phyloP scores from a whole-genome alignment of 2,329 filamentous ascomycete genomes.

The Pestalotiopsis sp. region DNA sequence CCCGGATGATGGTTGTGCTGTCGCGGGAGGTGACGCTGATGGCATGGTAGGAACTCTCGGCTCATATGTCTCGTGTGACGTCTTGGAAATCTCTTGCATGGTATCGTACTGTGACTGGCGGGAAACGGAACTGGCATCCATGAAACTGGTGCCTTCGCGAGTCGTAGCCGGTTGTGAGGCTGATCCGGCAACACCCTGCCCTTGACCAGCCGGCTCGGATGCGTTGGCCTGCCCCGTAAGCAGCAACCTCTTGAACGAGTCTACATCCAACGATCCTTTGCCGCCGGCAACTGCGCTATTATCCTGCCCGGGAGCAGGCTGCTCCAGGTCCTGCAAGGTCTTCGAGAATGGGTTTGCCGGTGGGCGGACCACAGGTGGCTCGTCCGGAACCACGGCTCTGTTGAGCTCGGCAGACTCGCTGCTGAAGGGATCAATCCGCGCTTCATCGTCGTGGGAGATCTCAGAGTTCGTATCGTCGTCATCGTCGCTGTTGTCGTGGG shows the following conservation, averaged over 20 bases:
- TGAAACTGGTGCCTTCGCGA: slow-evolving; percentile 49
- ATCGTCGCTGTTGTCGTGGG: slow-evolving; percentile 22
- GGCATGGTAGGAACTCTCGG: slow-evolving; percentile 45
- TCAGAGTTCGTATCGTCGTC: slow-evolving; percentile 24
- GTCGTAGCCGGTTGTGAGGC: slow-evolving; percentile 22
- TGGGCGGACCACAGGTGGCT: slow-evolving; percentile 25
- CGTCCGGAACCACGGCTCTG: neutral
- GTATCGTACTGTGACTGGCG: slow-evolving; percentile 58
- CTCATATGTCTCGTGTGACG: slow-evolving; percentile 57
- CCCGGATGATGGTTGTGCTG: slow-evolving; percentile 21
- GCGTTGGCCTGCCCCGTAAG: slow-evolving; percentile 66
- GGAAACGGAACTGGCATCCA: slow-evolving; percentile 59
- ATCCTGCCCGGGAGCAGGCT: slow-evolving; percentile 28
- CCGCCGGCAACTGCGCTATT: slow-evolving; percentile 32
- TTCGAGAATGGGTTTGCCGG: slow-evolving; percentile 58
- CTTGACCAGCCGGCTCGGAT: slow-evolving; percentile 16
- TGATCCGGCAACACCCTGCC: slow-evolving; percentile 4
- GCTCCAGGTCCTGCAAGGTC: slow-evolving; percentile 53
- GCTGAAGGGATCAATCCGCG: slow-evolving; percentile 22
- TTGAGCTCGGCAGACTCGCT: slow-evolving; percentile 11
- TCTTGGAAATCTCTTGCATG: slow-evolving; percentile 52
- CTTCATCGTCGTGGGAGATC: slow-evolving; percentile 24
- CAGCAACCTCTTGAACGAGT: slow-evolving; percentile 74
- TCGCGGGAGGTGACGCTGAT: slow-evolving; percentile 24
- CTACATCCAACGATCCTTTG: slow-evolving; percentile 65